Percentiles rank a stretch among this genome's conserved stretches.
These are phyloP conservation scores for Chaetomium tenue DNA, from an alignment of 495 filamentous ascomycete species.

Conservation along the genomic window DNA sequence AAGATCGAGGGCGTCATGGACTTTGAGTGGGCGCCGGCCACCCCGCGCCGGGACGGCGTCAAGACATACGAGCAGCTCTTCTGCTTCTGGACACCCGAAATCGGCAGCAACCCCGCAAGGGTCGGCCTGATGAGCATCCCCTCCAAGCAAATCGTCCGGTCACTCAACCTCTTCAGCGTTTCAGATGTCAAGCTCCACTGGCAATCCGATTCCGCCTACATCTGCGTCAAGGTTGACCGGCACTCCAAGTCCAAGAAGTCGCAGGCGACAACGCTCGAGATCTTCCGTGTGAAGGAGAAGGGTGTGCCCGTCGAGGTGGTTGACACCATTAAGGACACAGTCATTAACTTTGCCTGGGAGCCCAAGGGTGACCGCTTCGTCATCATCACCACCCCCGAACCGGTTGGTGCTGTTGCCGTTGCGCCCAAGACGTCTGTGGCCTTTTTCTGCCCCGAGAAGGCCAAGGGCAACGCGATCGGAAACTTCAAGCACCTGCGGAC, in stretches of 20 bases:
- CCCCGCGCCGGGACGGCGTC: constrained; percentile 70
- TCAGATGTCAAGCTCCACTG: constrained; percentile 95
- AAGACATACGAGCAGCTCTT: constrained; percentile 92
- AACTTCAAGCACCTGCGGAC: constrained; percentile 95
- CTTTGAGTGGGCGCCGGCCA: constrained; percentile 94
- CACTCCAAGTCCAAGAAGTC: constrained; percentile 99
- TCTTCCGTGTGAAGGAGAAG: constrained; percentile 95
- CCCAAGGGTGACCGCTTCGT: constrained; percentile 96
- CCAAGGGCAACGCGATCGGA: constrained; percentile 70
- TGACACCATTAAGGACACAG: constrained; percentile 93
- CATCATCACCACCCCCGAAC: constrained; percentile 90
- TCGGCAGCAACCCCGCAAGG: constrained; percentile 96
- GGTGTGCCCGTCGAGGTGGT: constrained; percentile 97
- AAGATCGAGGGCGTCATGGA: constrained; percentile 96
- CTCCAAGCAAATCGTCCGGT: constrained; percentile 86
- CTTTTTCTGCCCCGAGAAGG: constrained; percentile 95
- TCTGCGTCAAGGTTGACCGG: constrained; percentile 97
- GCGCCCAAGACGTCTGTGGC: constrained; percentile 92
- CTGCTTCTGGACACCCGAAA: constrained; percentile 98
- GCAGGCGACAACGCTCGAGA: constrained; percentile 92
- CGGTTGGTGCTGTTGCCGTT: constrained; percentile 67
- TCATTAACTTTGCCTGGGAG: constrained; percentile 99
- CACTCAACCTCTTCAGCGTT: constrained; percentile 95
- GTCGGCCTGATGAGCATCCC: constrained; percentile 96
- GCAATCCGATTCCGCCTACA: constrained; percentile 89